phyloP scores from a whole-genome alignment of 192 early-diverging fungal species.

The Spinellus fusiger region DNA sequence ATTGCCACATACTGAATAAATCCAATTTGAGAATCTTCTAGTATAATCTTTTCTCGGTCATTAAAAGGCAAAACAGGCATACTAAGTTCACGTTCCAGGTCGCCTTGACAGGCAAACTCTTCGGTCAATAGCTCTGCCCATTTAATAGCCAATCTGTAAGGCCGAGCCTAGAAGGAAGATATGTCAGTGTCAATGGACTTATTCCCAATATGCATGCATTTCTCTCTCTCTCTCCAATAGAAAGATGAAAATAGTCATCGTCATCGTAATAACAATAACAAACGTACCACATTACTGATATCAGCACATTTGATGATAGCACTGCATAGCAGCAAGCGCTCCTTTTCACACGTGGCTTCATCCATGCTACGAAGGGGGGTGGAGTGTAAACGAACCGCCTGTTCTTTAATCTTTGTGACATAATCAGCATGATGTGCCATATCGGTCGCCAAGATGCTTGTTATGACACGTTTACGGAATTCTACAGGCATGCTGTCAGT shows the following conservation, averaged over 20 bases:
- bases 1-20: conserved; percentile 46
- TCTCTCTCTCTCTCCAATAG: not conserved
- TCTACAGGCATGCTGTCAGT: conserved; percentile 33
- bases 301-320: conserved; percentile 79
- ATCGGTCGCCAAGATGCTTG: conserved; percentile 76
- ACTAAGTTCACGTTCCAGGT: conserved; percentile 67
- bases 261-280: not conserved
- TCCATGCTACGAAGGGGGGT: conserved; percentile 14
- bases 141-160: conserved; percentile 57
- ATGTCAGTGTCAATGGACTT: no score
- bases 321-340: conserved; percentile 60
- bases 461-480: conserved; percentile 66
- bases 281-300: conserved; percentile 66
- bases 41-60: conserved; percentile 37
- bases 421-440: conserved; percentile 80
- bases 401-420: conserved; percentile 65
- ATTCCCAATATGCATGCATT: not conserved
- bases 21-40: conserved; percentile 39
- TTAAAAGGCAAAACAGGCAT: conserved; percentile 47
- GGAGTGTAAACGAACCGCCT: conserved; percentile 47
- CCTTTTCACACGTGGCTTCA: conserved; percentile 41
- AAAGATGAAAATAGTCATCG: not conserved
- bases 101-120: conserved; percentile 63
- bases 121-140: conserved; percentile 63
- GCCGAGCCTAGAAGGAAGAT: conserved; percentile 42